Evolutionary conservation across 176 grass and related monocot genomes (phyloP).

Genomic region (Paspalum notatum): DNA sequence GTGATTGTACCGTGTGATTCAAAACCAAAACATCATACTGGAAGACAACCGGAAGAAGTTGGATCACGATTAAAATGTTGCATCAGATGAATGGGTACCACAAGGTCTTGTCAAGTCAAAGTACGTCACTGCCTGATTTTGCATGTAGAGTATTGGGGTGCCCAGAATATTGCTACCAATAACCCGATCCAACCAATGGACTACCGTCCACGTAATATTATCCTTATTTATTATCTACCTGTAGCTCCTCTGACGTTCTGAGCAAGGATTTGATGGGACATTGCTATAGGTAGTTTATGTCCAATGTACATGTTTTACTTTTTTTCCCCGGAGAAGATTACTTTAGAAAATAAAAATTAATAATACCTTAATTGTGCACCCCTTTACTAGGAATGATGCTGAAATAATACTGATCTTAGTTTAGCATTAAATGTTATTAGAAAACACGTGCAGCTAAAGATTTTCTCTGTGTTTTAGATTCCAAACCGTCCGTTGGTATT

Average conservation of each 20-base stretch:
- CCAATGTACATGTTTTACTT: background rate
- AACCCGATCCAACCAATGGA: background rate
- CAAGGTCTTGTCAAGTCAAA: conserved; percentile 50
- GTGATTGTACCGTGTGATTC: too few relatives aligned
- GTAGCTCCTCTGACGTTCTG: background rate
- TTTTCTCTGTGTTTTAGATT: background rate
- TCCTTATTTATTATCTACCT: conserved; percentile 4
- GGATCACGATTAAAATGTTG: background rate
- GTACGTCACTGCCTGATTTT: conserved; percentile 25
- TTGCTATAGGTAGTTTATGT: background rate
- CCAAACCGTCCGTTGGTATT: background rate
- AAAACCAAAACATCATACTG: too few relatives aligned
- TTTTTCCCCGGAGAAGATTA: background rate
- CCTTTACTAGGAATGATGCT: background rate
- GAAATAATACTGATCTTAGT: background rate
- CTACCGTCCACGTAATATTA: background rate
- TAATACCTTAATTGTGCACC: background rate
- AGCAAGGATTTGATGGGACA: conserved; percentile 30
- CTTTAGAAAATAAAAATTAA: conserved; percentile 2
- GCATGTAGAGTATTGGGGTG: conserved; percentile 7
- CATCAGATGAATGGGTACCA: conserved; percentile 20
- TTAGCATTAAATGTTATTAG: background rate
- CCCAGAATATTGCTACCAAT: background rate
- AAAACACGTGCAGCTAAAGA: background rate
- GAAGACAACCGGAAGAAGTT: conserved; percentile 18